Conservation (phyloP, 495 filamentous ascomycete genomes). For the Jackrogersella multiformis region DNA sequence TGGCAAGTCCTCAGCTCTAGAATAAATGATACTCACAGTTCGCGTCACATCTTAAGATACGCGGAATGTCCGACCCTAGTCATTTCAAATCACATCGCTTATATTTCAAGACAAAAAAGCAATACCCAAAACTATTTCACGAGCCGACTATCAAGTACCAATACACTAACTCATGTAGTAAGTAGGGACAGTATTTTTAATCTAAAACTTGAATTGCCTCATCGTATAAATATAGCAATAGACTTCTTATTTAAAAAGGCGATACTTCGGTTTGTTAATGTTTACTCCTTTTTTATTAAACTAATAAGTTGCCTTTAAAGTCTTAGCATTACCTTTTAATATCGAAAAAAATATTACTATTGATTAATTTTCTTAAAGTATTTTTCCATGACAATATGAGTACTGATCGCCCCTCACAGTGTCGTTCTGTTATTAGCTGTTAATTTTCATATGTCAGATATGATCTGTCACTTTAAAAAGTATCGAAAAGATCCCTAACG, state of each 20-base stretch:
- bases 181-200: too few relatives aligned
- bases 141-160: too few relatives aligned
- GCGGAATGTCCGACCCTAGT: constrained; percentile 3
- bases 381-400: background rate
- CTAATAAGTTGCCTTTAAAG: too few relatives aligned
- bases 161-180: too few relatives aligned
- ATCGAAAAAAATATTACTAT: background rate
- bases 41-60: too few relatives aligned
- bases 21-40: too few relatives aligned
- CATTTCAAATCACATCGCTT: background rate
- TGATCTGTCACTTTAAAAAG: constrained; percentile 1
- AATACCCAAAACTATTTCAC: constrained; percentile 4
- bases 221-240: too few relatives aligned
- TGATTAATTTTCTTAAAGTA: background rate
- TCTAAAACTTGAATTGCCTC: too few relatives aligned
- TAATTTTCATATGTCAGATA: background rate
- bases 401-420: constrained; percentile 1
- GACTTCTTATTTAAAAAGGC: too few relatives aligned
- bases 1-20: too few relatives aligned
- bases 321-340: background rate
- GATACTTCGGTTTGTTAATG: too few relatives aligned
- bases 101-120: constrained; percentile 12
- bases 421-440: background rate
- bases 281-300: too few relatives aligned
- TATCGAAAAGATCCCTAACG: background rate